A percentile compares a stretch with the other conserved stretches of the same genome.
Evolutionary conservation across 352 stramenopile genomes (phyloP).

Genomic region (Blastocystis sp.): DNA sequence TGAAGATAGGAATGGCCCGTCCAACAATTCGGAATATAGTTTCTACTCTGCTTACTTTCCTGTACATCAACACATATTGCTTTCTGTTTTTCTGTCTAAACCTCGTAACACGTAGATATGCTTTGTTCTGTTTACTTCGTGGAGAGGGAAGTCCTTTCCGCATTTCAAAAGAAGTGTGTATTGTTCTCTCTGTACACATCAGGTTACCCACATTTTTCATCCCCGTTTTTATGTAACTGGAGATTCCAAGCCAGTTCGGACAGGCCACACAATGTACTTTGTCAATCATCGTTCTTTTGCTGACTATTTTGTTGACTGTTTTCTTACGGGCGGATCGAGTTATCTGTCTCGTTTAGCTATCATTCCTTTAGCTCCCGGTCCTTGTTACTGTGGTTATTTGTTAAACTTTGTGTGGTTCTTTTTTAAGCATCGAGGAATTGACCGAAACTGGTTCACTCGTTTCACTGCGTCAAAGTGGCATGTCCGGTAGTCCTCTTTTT

Average conservation of each 20-base stretch:
- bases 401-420: slow-evolving; percentile 62
- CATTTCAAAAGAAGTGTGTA: slow-evolving; percentile 16
- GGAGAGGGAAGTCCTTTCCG: slow-evolving; percentile 49
- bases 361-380: slow-evolving; percentile 36
- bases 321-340: slow-evolving; percentile 38
- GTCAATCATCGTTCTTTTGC: slow-evolving; percentile 48
- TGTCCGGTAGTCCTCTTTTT: background rate
- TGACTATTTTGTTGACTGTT: slow-evolving; percentile 57
- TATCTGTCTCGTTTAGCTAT: slow-evolving; percentile 35
- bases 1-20: too few relatives aligned
- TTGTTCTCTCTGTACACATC: background rate
- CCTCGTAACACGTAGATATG: background rate
- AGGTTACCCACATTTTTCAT: slow-evolving; percentile 55
- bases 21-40: background rate
- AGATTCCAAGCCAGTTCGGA: slow-evolving; percentile 5
- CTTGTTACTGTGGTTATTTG: slow-evolving; percentile 27
- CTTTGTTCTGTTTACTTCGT: slow-evolving; percentile 16
- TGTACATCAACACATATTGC: slow-evolving; percentile 42
- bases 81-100: background rate
- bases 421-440: slow-evolving; percentile 24
- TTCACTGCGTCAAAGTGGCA: slow-evolving; percentile 46
- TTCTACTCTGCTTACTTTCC: background rate
- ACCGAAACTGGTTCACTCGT: slow-evolving; percentile 44
- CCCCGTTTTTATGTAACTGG: slow-evolving; percentile 36
- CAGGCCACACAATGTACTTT: slow-evolving; percentile 55